Conservation (phyloP, 2,329 filamentous ascomycete genomes). For the Cladophialophora yegresii region DNA sequence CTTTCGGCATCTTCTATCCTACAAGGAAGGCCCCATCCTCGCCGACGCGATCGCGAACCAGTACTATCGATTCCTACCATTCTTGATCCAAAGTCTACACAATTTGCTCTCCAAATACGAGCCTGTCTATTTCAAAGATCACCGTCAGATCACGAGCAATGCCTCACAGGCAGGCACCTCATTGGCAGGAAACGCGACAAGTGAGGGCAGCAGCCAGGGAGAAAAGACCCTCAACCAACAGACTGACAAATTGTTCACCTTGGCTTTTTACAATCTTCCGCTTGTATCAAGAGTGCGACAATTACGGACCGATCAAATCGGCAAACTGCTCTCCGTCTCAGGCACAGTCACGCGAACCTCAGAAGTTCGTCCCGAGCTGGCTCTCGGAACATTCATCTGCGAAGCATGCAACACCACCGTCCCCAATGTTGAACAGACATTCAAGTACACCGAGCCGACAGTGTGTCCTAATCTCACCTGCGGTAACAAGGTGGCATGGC, state of each 20-base stretch:
- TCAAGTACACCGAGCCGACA: conserved; percentile 94
- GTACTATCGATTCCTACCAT: conserved; percentile 94
- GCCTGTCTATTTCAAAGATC: conserved; percentile 88
- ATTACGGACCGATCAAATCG: conserved; percentile 85
- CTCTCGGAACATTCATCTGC: conserved; percentile 87
- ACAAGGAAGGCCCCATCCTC: conserved; percentile 63
- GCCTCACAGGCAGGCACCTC: conserved; percentile 71
- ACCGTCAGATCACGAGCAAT: conserved; percentile 78
- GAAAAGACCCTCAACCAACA: conserved; percentile 86
- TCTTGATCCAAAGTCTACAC: conserved; percentile 83
- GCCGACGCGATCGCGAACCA: conserved; percentile 83
- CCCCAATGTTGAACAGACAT: conserved; percentile 93
- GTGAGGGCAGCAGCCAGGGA: conserved; percentile 62
- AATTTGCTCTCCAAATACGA: conserved; percentile 94
- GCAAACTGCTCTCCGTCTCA: conserved; percentile 90
- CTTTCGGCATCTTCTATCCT: conserved; percentile 77
- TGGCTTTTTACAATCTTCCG: conserved; percentile 91
- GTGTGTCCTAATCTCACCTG: conserved; percentile 89
- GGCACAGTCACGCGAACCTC: conserved; percentile 96
- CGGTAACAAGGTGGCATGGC: conserved; percentile 88
- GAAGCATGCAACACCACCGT: conserved; percentile 82
- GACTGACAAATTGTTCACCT: conserved; percentile 91
- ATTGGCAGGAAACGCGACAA: conserved; percentile 57
- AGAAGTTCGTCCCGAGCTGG: conserved; percentile 91
- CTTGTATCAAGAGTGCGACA: conserved; percentile 83